Evolutionary conservation across 1,284 basidiomycete genomes (phyloP), one percentile per base, ranked within the genome.

Genomic region (Ganoderma sinense): DNA sequence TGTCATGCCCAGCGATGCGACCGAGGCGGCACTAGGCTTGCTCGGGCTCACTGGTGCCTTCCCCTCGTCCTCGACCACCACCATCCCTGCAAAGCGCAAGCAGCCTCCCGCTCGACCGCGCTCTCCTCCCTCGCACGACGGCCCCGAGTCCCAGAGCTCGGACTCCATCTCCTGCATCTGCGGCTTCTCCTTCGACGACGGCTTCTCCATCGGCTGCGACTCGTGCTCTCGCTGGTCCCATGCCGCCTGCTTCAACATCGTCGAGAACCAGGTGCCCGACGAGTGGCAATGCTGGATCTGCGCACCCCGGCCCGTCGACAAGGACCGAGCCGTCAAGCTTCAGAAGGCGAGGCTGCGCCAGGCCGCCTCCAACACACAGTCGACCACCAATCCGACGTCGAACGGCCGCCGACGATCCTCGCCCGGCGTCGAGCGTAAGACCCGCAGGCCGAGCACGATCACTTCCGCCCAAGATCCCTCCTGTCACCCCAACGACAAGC

Each of bases 121-220:
- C 23, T 23, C 53, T n/a, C 64, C 64, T n/a, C 36, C 53, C 16
- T 29, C 43, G 6, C 62, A 3, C 13, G 23, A 53, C 36, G 64
- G 36, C 53, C 39, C 40, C 72, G 29, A 41, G 51, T 13, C 66
- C 64, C 45, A 65, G 40, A 71, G 71, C 77, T 78, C 80, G 3
- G 85, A 85, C 71, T 76, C 84, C 62, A 91, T 92, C 68, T 82
- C 84, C 60, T 96, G 95, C 78, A 93, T 95, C 64, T 96, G 94
- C 77, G 89, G 88, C 5, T 85, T 84, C 71, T 83, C 88, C 56
- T 88, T 91, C 75, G 97, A 97, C 82, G 96, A 97, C 79, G 96
- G 96, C 20, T 97, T 96, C 82, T 94, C 93, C 20, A 96, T 98
- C 69, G 95, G 94, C 33, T 98, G 97, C 81, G 97, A 98, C 80